Base-by-base conservation (phyloP, 768 basidiomycete species). In the Boletales sp. region DNA sequence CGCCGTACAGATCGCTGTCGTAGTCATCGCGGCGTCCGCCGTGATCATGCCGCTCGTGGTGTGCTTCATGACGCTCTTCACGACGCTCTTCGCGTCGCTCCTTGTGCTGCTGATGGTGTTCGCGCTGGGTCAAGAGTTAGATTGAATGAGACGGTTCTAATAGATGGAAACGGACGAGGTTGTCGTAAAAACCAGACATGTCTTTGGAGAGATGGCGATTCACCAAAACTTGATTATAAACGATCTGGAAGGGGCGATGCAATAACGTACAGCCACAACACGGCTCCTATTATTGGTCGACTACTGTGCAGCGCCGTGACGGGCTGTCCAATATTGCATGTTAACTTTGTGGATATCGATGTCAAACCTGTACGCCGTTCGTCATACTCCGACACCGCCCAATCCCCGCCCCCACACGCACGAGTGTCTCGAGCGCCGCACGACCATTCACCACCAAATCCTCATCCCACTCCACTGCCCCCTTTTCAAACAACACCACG, bases 401-500 rank as follows among this genome's bases (percentile, higher is more conserved):
- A 57, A 97, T 79, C 14, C 90, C 87, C 84, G 85, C 90, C 10
- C 91, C 90, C 43, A 90, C 88, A 30, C 88, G 83, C 8, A 94
- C 90, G 21, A 94, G 79, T 0, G 92, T 94, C 71, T 94, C 92
- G 19, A 98, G 75, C n/a, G 84, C 82, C 3, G 90, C 89, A 29
- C 75, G 72, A n/a, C 88, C 85, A 65, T 97, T 97, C 48, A 87
- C 74, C 30, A 93, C 57, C 15, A 97, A 67, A 67, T 97, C 94
- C 55, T 94, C 89, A 59, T 98, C 95, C 87, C 93, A 99, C 61
- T 86, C 75, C 13, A 97, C 79, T 4, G 70, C 78, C 8, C 86
- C 88, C 62, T 85, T 90, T 69, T 94, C 91, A 58, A 97, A 94
- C 15, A 97, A 67, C 39, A 90, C 69, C 36, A 98, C 94, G 54